These are phyloP conservation scores for Ustilago lituana DNA, from an alignment of 1,284 basidiomycete genomes.

Conservation along the genomic window DNA sequence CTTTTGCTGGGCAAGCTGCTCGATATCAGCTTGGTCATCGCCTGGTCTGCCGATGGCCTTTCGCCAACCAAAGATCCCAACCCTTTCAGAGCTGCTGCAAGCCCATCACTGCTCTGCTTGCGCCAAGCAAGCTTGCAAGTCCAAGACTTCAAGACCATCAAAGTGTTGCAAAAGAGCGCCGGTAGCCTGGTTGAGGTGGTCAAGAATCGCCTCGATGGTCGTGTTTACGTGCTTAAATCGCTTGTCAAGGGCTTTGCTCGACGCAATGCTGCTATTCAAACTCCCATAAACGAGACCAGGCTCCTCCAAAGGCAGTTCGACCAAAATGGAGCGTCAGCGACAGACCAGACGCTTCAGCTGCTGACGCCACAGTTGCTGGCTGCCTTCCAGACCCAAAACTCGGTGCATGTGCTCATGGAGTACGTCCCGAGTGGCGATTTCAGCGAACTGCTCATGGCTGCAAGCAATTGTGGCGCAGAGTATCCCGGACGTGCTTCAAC, in stretches of 20 bases:
- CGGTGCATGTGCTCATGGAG: constrained; percentile 65
- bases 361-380: constrained; percentile 59
- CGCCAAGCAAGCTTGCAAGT: constrained; percentile 37
- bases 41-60: constrained; percentile 47
- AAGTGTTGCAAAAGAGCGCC: constrained; percentile 56
- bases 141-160: constrained; percentile 55
- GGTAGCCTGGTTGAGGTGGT: constrained; percentile 62
- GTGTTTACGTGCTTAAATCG: constrained; percentile 64
- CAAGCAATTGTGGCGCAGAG: constrained; percentile 42
- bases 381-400: constrained; percentile 59
- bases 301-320: constrained; percentile 40
- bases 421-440: constrained; percentile 65
- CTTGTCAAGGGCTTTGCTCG: constrained; percentile 62
- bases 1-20: constrained; percentile 23
- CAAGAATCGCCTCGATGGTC: constrained; percentile 59
- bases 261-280: constrained; percentile 55
- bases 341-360: constrained; percentile 4
- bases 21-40: constrained; percentile 49
- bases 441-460: constrained; percentile 59
- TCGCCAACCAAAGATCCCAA: constrained; percentile 33
- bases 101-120: constrained; percentile 23
- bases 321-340: neutral
- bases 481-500: constrained; percentile 53
- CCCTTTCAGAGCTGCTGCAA: constrained; percentile 34
- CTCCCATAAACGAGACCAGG: constrained; percentile 58